Evolutionary conservation across 2,329 filamentous ascomycete species (phyloP).

Genomic region (Leptographium lundbergii): DNA sequence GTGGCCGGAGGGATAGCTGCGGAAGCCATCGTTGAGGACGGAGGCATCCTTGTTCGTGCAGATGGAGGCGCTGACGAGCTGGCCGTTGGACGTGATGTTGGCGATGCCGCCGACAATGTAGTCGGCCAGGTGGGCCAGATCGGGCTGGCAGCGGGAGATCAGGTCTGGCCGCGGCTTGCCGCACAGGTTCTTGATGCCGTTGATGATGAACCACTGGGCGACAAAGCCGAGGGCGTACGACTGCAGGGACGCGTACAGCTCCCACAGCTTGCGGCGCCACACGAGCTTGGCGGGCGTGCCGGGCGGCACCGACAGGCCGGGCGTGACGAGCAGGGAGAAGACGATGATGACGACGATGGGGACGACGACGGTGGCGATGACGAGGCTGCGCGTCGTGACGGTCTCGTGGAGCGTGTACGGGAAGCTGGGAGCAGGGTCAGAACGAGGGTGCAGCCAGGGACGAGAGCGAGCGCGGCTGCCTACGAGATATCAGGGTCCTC

Average conservation of each 20-base stretch:
- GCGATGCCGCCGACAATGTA: conserved; percentile 52
- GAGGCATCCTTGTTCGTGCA: conserved; percentile 53
- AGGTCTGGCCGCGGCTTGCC: conserved; percentile 62
- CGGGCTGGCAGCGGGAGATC: conserved; percentile 60
- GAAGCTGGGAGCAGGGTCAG: conserved; percentile 35
- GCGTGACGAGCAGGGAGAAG: conserved; percentile 57
- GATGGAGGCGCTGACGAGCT: conserved; percentile 63
- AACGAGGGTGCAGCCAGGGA: not conserved
- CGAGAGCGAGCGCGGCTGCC: conserved; percentile 13
- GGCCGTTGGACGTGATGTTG: conserved; percentile 40
- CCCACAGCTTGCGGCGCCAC: conserved; percentile 80
- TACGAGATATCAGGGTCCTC: conserved; percentile 65
- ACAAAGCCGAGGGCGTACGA: conserved; percentile 64
- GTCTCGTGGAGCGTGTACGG: conserved; percentile 60
- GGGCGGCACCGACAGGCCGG: conserved; percentile 53
- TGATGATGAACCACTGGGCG: conserved; percentile 66
- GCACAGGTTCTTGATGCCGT: conserved; percentile 74
- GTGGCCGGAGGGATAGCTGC: conserved; percentile 72
- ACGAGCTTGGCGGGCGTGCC: conserved; percentile 51
- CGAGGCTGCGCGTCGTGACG: conserved; percentile 52
- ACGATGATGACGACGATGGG: conserved; percentile 58
- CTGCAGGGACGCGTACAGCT: conserved; percentile 75
- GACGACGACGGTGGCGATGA: conserved; percentile 47
- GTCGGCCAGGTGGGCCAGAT: conserved; percentile 46
- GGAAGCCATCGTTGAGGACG: conserved; percentile 67